Evolutionary conservation across 2,329 filamentous ascomycete species (phyloP), one percentile per base, ranked within the genome.

Genomic region (Lizonia empirigonia): DNA sequence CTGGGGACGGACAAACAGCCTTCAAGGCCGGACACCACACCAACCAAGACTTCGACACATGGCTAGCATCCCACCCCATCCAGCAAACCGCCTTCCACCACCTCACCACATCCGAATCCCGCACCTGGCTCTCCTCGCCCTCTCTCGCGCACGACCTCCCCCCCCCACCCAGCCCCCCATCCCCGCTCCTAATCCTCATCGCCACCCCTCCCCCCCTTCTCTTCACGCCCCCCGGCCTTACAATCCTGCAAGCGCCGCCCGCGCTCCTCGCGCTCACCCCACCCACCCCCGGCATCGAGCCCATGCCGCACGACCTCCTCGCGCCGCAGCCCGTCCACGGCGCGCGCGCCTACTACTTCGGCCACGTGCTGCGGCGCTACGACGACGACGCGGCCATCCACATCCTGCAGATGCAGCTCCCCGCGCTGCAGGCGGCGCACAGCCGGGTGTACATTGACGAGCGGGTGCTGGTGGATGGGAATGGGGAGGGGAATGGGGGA

Each of bases 341-440:
- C 23, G 49, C 49, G 8, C 24, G 44, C 4, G 49, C 49, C 7
- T 52, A 52, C 44, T 47, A 52, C 38, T 34, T 52, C 27, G 32
- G 34, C 33, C 49, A 52, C 16, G 34, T 52, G 18, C 36, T 52
- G 13, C 49, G 39, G 27, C 34, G 29, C 33, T 34, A 34, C 16
- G 26, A 37, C 18, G 49, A 52, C 33, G 15, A 16, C 12, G 44
- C 37, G 1, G 42, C 37, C 42, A 52, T 52, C 16, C 49, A 52
- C 3, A 52, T 52, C 15, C 27, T 52, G 2, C 49, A 52, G 10
- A 52, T 52, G 49, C 42, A 52, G 10, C 42, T 52, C 9, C 49
- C 49, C 1, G 49, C 49, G 7, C 44, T 52, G 2, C 38, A 29
- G 7, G 7, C 37, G 3, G 37, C 24, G 16, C 42, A 32, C 2